Evolutionary conservation across 345 rosid genomes (phyloP), one percentile per base, ranked within the genome.

Genomic region (Murraya paniculata): DNA sequence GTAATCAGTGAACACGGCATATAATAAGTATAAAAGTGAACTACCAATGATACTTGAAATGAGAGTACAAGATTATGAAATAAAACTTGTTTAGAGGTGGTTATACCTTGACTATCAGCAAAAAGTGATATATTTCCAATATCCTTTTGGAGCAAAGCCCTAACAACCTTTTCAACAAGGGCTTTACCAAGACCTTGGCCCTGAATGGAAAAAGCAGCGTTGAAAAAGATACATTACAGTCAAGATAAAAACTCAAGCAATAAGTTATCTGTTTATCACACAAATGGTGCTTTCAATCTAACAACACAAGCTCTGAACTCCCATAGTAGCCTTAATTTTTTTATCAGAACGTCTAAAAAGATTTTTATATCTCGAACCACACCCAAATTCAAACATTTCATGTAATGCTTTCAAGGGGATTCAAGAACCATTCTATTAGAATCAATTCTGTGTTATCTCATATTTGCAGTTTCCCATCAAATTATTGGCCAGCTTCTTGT

Each of bases 131-230:
- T 95, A 75, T 95, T 93, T 77, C 98, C 97, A 75, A 95, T 95
- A 79, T 93, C 99, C 81, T 90, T 91, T 53, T 90, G 99, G 73
- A 95, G 94, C 72, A 95, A 96, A 77, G 96, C 86, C 81, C 92
- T 89, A 55, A 93, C 89, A 53, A 95, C 82, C 82, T 90, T 93
- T 89, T 95, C 98, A 16, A 95, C 85, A 35, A 95, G 95, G 64
- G 96, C 91, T 89, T 93, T 95, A 57, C 98, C 99, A 53, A 92
- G 93, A 62, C 98, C 99, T 88, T 89, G 97, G 76, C 98, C 98
- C 99, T 95, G 78, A 81, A 87, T 24, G 70, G 69, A 53, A 68
- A 70, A 27, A 75, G 41, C 59, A 76, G 45, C 5, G 27, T 79
- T 33, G 66, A 67, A 80, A 35, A 31, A 58, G 64, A 64, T 64